Base-by-base conservation (phyloP, 2,329 filamentous ascomycete species). In the Ascochyta rabiei region DNA sequence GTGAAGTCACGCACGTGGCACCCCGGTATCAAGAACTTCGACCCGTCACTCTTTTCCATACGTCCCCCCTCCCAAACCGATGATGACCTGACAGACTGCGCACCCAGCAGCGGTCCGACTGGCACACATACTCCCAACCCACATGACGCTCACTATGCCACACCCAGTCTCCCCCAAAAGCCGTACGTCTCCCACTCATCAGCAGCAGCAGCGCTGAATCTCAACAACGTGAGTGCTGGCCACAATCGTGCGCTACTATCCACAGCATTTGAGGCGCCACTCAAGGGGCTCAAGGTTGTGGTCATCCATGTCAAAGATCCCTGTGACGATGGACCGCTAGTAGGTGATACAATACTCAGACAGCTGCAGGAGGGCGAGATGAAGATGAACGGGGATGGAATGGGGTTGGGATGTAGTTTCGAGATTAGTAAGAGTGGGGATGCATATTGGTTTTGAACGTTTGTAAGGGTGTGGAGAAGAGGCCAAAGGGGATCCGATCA, bases 271-370 rank as follows among this genome's bases (percentile, higher is more conserved):
- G 56, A 67, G 40, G 35, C 68, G 43, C 86, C 87, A 6, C 80
- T 99, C 4, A 79, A 81, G 47, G 92, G 91, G 0, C 72, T 98
- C 24, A 89, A 86, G 59, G 80, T 99, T 1, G 87, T 97, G 44
- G 86, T 98, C 50, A 98, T 98, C 33, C 95, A 99, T 71, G 85
- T 98, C 68, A 99, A 99, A 73, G 93, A 98, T 61, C 88, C 84
- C 19, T 78, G 97, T 50, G 80, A 82, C 8, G 92, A 96, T 70
- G 90, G 86, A 0, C 84, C 85, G 23, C 73, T 78, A 42, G 85
- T 83, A 2, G 83, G 80, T 31, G 86, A 90, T 3, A 82, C 77
- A 2, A 96, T 98, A 31, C 66, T 95, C 19, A 70, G 79, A 56
- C 86, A 97, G 72, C 75, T 98, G 44, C 71, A 77, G 16, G 84